Conservation (phyloP, 2,329 filamentous ascomycete genomes). For the Aspergillus pseudoglaucus region DNA sequence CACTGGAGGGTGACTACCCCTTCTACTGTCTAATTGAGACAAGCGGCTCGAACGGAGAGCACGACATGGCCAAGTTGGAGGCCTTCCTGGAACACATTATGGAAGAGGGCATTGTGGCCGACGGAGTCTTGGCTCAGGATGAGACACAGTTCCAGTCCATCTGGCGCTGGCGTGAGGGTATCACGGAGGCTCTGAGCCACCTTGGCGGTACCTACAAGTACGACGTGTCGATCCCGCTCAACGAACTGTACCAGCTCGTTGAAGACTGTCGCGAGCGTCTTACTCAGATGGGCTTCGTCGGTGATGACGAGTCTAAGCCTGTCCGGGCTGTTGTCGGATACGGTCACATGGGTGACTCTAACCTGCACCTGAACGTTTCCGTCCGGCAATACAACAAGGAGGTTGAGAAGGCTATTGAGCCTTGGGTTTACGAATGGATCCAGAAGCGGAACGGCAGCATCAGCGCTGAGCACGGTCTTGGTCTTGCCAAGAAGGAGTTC, state of each 20-base stretch:
- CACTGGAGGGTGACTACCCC: slow-evolving; percentile 74
- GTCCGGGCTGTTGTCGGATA: slow-evolving; percentile 91
- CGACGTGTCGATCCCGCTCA: slow-evolving; percentile 86
- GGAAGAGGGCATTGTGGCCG: slow-evolving; percentile 74
- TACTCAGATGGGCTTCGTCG: slow-evolving; percentile 66
- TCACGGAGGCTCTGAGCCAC: slow-evolving; percentile 81
- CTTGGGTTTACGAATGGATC: slow-evolving; percentile 98
- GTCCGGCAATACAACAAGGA: slow-evolving; percentile 76
- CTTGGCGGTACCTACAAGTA: slow-evolving; percentile 98
- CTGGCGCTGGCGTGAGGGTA: slow-evolving; percentile 90
- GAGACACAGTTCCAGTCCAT: slow-evolving; percentile 80
- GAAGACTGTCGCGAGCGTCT: slow-evolving; percentile 74
- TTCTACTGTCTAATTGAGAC: slow-evolving; percentile 98
- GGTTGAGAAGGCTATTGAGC: slow-evolving; percentile 82
- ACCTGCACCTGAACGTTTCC: slow-evolving; percentile 87
- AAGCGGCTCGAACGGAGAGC: slow-evolving; percentile 86
- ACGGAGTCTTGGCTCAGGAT: slow-evolving; percentile 88
- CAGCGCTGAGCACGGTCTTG: slow-evolving; percentile 91
- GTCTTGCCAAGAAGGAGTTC: slow-evolving; percentile 90
- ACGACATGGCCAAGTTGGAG: slow-evolving; percentile 87
- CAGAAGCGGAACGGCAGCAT: slow-evolving; percentile 81
- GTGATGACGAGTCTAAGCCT: slow-evolving; percentile 66
- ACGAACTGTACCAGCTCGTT: slow-evolving; percentile 81
- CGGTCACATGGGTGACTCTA: slow-evolving; percentile 96
- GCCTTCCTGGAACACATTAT: slow-evolving; percentile 88